Evolutionary conservation across 2,329 filamentous ascomycete species (phyloP).

Genomic region (Thermochaetoides dissita): DNA sequence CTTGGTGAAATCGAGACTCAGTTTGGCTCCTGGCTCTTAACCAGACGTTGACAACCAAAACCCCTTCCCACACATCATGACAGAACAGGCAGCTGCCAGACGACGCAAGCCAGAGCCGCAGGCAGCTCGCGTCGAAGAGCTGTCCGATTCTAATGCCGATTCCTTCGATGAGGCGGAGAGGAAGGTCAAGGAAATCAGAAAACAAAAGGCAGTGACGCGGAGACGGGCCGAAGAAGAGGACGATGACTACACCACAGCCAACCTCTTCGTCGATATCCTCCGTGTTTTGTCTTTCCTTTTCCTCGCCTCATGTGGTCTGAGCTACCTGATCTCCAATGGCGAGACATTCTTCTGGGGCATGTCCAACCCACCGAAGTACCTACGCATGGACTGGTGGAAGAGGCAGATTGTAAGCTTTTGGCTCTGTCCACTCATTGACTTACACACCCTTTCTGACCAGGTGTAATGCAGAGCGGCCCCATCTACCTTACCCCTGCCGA

Average conservation of each 20-base stretch:
- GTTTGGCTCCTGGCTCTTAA: too few species aligned
- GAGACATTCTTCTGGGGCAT: slow-evolving; percentile 56
- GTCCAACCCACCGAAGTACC: slow-evolving; percentile 47
- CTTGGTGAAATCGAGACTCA: too few species aligned
- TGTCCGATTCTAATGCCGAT: too few species aligned
- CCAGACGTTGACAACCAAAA: too few species aligned
- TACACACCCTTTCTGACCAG: not conserved
- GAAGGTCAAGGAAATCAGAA: not conserved
- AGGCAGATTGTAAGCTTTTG: slow-evolving; percentile 41
- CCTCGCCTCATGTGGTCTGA: slow-evolving; percentile 52
- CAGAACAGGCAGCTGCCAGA: slow-evolving; percentile 12
- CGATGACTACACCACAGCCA: slow-evolving; percentile 37
- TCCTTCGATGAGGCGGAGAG: not conserved
- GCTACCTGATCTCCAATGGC: slow-evolving; percentile 61
- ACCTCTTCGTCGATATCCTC: slow-evolving; percentile 43
- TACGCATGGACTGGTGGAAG: slow-evolving; percentile 44
- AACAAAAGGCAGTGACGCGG: slow-evolving; percentile 13
- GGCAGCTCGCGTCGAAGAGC: not conserved
- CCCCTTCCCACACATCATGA: slow-evolving; percentile 5
- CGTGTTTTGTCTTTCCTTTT: slow-evolving; percentile 55
- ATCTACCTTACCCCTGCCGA: slow-evolving; percentile 60
- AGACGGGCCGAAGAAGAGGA: slow-evolving; percentile 29
- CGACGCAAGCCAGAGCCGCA: slow-evolving; percentile 15
- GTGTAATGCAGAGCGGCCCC: slow-evolving; percentile 35
- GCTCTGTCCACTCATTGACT: not conserved